Percentiles rank a stretch among this genome's conserved stretches.
phyloP scores from a whole-genome alignment of 768 basidiomycete genomes.

The Suillus spraguei region DNA sequence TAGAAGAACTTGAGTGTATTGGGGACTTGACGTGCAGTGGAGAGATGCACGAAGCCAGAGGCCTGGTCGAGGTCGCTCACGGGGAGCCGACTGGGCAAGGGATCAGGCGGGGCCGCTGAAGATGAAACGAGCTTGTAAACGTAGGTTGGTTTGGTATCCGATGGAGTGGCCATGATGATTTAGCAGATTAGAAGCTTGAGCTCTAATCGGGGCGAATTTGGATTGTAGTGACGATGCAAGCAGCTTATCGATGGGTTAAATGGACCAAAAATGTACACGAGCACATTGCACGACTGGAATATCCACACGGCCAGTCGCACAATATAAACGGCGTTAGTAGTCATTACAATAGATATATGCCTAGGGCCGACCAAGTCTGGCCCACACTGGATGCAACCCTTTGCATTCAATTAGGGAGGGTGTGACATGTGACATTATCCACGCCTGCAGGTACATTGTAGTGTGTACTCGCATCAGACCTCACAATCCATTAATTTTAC shows the following conservation, averaged over 20 bases:
- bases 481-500: too few species aligned
- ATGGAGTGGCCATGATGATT: conserved; percentile 13
- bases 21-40: conserved; percentile 50
- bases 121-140: conserved; percentile 62
- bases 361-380: too few species aligned
- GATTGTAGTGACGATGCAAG: background rate
- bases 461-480: too few species aligned
- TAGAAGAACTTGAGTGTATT: conserved; percentile 53
- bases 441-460: too few species aligned
- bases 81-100: conserved; percentile 48
- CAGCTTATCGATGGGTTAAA: background rate
- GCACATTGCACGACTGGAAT: background rate
- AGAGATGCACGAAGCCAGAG: conserved; percentile 58
- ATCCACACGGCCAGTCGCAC: background rate
- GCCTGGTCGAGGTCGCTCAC: conserved; percentile 49
- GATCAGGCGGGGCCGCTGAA: conserved; percentile 39
- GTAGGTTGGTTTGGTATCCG: conserved; percentile 43
- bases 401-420: too few species aligned
- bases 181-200: background rate
- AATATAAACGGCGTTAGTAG: background rate
- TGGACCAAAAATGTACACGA: background rate
- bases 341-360: background rate
- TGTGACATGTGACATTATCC: too few species aligned
- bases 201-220: background rate
- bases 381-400: too few species aligned